These are phyloP conservation scores for Inga laurina DNA, from an alignment of 306 rosid genomes.

Conservation along the genomic window DNA sequence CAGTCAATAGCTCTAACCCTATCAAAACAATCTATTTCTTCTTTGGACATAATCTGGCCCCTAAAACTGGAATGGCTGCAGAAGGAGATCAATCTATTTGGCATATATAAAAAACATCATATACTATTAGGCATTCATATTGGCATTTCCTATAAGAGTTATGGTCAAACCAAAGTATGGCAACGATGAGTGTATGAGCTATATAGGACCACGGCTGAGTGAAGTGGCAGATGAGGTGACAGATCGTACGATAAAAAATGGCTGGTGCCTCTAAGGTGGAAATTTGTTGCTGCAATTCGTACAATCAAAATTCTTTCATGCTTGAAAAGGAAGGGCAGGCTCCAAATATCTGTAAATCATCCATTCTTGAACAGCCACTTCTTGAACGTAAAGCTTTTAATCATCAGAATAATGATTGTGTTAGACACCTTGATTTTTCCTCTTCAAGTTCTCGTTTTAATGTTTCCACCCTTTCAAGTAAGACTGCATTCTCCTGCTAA, in stretches of 20 bases:
- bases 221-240: background rate
- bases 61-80: background rate
- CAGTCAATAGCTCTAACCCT: background rate
- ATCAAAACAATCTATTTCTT: conserved; percentile 7
- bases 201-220: background rate
- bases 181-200: background rate
- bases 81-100: background rate
- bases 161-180: background rate
- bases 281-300: conserved; percentile 15
- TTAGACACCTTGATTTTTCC: conserved; percentile 8
- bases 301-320: conserved; percentile 12
- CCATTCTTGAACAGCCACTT: background rate
- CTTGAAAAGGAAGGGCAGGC: conserved; percentile 20
- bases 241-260: background rate
- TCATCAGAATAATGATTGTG: background rate
- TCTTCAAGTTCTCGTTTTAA: conserved; percentile 21
- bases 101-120: background rate
- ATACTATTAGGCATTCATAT: conserved; percentile 4
- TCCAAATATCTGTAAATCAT: conserved; percentile 11
- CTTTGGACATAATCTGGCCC: background rate
- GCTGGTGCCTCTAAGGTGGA: conserved; percentile 15
- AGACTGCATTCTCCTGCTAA: conserved; percentile 20
- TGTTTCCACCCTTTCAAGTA: conserved; percentile 19
- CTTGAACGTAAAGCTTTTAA: conserved; percentile 6
- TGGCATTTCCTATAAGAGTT: conserved; percentile 8